Conservation (phyloP, 441 rosid species). For the Erodium trifolium region DNA sequence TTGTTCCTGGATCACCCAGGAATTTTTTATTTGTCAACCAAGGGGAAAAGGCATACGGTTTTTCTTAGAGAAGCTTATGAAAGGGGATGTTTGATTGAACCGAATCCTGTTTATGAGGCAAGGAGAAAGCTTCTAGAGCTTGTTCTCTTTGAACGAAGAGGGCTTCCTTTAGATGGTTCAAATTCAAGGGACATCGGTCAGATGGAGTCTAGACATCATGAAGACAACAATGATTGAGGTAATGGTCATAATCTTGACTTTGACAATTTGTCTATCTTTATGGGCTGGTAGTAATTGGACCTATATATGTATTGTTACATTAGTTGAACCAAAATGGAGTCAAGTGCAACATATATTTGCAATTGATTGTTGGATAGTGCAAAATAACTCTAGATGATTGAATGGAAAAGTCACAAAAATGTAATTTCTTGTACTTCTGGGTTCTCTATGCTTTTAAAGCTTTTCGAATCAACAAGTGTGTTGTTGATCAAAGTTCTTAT, state of each 20-base stretch:
- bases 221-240: constrained; percentile 22
- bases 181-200: constrained; percentile 19
- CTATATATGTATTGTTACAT: neutral
- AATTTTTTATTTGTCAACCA: constrained; percentile 65
- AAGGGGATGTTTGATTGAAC: constrained; percentile 49
- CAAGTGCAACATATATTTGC: neutral
- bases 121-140: constrained; percentile 81
- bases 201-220: constrained; percentile 20
- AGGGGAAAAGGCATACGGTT: constrained; percentile 71
- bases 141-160: constrained; percentile 60
- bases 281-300: neutral
- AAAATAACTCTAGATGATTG: neutral
- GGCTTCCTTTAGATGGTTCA: constrained; percentile 23
- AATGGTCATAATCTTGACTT: neutral
- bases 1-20: constrained; percentile 90
- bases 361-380: constrained; percentile 4
- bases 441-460: neutral
- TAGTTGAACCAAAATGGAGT: neutral
- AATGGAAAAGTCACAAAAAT: neutral
- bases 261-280: neutral
- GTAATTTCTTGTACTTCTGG: neutral
- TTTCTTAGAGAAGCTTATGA: constrained; percentile 82
- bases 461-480: neutral
- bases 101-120: constrained; percentile 54
- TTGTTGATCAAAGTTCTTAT: too few relatives aligned